phyloP scores from a whole-genome alignment of 2,329 filamentous ascomycete species.

The Aspergillus sp. region DNA sequence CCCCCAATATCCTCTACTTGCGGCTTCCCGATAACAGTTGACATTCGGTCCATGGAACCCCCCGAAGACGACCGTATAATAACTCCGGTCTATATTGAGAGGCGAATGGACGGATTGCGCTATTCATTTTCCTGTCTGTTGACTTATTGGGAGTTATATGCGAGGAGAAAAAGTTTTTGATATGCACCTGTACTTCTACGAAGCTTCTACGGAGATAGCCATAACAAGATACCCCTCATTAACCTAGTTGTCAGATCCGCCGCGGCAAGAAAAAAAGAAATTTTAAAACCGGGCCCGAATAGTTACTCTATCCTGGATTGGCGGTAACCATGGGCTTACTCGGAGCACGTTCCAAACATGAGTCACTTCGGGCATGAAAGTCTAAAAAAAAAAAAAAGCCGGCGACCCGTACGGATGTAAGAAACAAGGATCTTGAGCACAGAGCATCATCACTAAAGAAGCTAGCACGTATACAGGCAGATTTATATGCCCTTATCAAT shows the following conservation, averaged over 20 bases:
- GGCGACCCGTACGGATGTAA: background rate
- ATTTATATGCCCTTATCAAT: too few species aligned
- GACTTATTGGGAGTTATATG: background rate
- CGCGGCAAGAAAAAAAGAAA: background rate
- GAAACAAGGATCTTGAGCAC: background rate
- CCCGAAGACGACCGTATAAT: too few species aligned
- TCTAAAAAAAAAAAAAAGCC: background rate
- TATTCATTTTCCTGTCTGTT: background rate
- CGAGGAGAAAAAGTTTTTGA: too few species aligned
- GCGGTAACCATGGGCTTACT: conserved; percentile 7
- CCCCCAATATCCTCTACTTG: too few species aligned
- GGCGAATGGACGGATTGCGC: background rate
- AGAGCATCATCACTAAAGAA: too few species aligned
- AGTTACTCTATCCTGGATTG: conserved; percentile 5
- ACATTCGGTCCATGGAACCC: too few species aligned
- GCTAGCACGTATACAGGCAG: too few species aligned
- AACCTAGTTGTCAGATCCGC: background rate
- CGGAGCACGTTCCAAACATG: conserved; percentile 7
- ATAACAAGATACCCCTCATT: background rate
- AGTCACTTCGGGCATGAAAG: background rate
- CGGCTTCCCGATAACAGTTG: too few species aligned
- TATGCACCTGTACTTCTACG: background rate
- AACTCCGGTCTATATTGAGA: background rate
- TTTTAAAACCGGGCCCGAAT: background rate
- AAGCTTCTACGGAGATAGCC: background rate